A percentile compares a stretch with the other conserved stretches of the same genome.
These are phyloP conservation scores for Epichloe scottii DNA, from an alignment of 2,329 filamentous ascomycete genomes.

Conservation along the genomic window DNA sequence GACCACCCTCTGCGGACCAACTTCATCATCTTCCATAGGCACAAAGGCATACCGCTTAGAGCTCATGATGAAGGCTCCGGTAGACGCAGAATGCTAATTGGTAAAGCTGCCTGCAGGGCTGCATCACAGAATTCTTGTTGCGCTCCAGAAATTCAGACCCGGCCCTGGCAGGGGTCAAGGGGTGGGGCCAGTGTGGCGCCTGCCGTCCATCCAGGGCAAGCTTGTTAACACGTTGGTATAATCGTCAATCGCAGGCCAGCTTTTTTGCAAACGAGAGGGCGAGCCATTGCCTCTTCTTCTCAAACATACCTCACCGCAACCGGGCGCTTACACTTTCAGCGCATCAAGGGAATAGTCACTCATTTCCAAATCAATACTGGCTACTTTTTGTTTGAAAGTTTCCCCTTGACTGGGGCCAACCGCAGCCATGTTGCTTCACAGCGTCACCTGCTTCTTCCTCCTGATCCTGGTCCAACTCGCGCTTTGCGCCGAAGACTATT, in stretches of 20 bases:
- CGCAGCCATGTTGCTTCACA: constrained; percentile 38
- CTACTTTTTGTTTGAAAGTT: background rate
- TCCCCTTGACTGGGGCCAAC: constrained; percentile 7
- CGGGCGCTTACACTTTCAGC: constrained; percentile 3
- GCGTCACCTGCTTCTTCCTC: constrained; percentile 37
- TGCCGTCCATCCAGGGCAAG: background rate
- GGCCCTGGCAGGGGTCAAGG: too few species aligned
- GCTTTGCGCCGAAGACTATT: constrained; percentile 58
- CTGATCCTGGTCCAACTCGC: constrained; percentile 41
- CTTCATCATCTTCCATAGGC: constrained; percentile 52
- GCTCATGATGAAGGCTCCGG: constrained; percentile 24
- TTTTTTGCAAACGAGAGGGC: background rate
- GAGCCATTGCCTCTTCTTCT: background rate
- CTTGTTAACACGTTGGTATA: constrained; percentile 26
- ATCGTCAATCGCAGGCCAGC: background rate
- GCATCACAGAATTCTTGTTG: too few species aligned
- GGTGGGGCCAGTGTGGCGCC: too few species aligned
- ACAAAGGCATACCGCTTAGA: constrained; percentile 54
- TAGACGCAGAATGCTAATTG: background rate
- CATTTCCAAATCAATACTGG: background rate
- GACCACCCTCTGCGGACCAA: constrained; percentile 40
- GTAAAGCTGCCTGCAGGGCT: too few species aligned
- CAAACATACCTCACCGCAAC: constrained; percentile 1
- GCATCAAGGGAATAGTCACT: constrained; percentile 1
- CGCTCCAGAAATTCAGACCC: too few species aligned